These are phyloP conservation scores for Eucalyptus cladocalyx DNA, from an alignment of 345 rosid species.

Conservation along the genomic window DNA sequence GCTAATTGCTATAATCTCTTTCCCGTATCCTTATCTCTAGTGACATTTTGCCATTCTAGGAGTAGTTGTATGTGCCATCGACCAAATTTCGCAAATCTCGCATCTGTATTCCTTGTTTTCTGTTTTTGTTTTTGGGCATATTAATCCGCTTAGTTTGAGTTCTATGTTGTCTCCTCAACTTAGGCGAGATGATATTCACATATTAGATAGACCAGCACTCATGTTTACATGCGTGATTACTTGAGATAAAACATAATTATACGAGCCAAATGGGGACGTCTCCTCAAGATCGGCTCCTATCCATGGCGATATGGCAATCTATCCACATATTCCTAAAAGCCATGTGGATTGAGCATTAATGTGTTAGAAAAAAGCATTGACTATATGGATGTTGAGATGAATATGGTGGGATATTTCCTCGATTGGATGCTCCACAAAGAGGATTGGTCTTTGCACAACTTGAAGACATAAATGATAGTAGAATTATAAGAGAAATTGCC, in stretches of 20 bases:
- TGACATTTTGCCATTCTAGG: background rate
- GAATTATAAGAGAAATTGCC: background rate
- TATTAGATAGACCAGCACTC: background rate
- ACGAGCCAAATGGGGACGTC: background rate
- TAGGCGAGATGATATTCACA: background rate
- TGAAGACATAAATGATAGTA: background rate
- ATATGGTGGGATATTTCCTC: background rate
- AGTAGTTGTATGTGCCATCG: background rate
- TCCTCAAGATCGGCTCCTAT: background rate
- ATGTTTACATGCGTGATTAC: background rate
- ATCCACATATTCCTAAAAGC: background rate
- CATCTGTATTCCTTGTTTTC: background rate
- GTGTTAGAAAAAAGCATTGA: background rate
- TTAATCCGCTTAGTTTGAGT: background rate
- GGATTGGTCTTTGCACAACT: background rate
- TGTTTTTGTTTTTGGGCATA: background rate
- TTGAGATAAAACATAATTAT: background rate
- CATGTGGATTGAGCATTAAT: background rate
- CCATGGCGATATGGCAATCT: background rate
- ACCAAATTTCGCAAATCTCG: background rate
- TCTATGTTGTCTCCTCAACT: background rate
- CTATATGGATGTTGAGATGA: background rate
- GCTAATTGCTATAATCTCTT: background rate
- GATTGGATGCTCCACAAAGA: background rate
- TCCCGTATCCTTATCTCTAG: background rate